Evolutionary conservation across 2,329 filamentous ascomycete genomes (phyloP), one percentile per base, ranked within the genome.

Genomic region (Cordyceps pruinosa): DNA sequence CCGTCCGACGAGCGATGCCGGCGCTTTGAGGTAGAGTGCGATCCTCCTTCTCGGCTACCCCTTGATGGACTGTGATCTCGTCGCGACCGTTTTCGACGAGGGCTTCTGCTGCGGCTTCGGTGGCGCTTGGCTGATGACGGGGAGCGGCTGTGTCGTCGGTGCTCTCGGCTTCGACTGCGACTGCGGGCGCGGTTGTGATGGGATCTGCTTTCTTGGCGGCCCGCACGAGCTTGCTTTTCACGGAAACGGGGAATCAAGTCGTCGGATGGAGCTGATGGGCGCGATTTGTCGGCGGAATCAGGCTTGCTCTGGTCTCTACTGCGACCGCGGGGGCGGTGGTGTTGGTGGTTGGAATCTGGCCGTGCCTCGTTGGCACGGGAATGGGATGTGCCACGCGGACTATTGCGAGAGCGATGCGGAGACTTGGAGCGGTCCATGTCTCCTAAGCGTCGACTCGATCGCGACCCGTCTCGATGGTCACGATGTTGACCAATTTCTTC

Each of bases 101-200:
- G 65, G 2, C 76, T 70, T n/a, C 66, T 72, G 48, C 73, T 77
- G 51, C 70, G 70, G 58, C 71, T 77, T 58, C 76, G 70, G 48
- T 70, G 68, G 51, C 75, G 70, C 62, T 77, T 78, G 35, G 69
- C 61, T 6, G 73, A 71, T 25, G 71, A 66, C 30, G 73, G 69
- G 4, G 74, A 75, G 56, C 67, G 66, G 32, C 63, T 66, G 45
- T 62, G 66, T 28, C 46, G 54, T 35, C 68, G 65, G 50, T 68
- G 68, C 34, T 62, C 66, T 56, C 68, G 70, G 50, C 70, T 69
- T 55, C 68, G 70, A 60, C 70, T 70, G 37, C 65, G 68, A 60
- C 54, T 57, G 45, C 68, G 70, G 49, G 69, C 69, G 50, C 68
- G 69, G 59, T 69, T 69, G 39, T 66, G 67, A 59, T 68, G 70